phyloP scores from a whole-genome alignment of 495 filamentous ascomycete genomes.

The Penicillium turbatum region DNA sequence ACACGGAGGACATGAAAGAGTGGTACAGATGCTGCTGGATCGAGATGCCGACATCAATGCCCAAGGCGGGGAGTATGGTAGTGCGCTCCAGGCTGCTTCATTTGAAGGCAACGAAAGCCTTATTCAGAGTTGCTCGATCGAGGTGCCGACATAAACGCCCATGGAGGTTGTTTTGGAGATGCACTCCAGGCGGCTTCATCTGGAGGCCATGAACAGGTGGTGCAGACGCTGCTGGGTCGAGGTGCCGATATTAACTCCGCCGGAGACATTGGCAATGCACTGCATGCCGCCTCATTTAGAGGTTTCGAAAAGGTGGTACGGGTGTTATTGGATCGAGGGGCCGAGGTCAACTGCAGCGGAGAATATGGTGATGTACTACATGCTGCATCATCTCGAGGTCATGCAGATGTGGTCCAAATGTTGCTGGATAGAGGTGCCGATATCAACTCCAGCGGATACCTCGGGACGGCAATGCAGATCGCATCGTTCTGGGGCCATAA shows the following conservation, averaged over 20 bases:
- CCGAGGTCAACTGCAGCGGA: constrained; percentile 20
- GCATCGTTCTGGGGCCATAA: no score
- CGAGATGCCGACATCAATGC: constrained; percentile 17
- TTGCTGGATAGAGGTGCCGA: no score
- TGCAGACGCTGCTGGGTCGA: constrained; percentile 16
- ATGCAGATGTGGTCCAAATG: constrained; percentile 11
- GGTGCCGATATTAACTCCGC: constrained; percentile 19
- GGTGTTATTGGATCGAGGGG: constrained; percentile 20
- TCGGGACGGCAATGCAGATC: no score
- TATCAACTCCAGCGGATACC: no score
- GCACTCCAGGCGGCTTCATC: constrained; percentile 20
- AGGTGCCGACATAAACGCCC: constrained; percentile 23
- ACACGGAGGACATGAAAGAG: not conserved
- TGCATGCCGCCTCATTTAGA: no score
- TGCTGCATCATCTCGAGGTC: constrained; percentile 12
- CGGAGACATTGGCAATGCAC: no score
- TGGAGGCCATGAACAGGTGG: constrained; percentile 6
- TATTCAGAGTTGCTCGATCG: constrained; percentile 21
- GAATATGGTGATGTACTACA: constrained; percentile 13
- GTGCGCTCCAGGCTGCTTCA: no score
- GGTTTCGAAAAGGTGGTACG: constrained; percentile 24
- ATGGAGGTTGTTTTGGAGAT: not conserved
- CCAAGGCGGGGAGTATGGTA: no score
- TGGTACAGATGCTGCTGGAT: constrained; percentile 19
- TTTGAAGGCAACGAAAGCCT: no score